These are phyloP conservation scores for Euphorbia peplus DNA, from an alignment of 345 rosid species.

Conservation along the genomic window DNA sequence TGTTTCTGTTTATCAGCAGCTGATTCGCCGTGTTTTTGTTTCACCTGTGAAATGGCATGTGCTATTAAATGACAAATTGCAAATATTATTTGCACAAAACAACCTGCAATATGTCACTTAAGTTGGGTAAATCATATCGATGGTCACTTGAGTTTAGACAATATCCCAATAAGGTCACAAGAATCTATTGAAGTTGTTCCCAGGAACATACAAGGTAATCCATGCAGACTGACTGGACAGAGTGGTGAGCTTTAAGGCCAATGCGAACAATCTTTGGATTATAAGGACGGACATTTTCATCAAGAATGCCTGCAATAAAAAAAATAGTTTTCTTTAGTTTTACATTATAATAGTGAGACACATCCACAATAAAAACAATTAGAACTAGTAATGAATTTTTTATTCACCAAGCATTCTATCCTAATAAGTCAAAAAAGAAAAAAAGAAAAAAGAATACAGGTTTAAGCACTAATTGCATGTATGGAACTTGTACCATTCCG, in stretches of 20 bases:
- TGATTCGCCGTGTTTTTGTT: constrained; percentile 55
- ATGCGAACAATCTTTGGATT: constrained; percentile 89
- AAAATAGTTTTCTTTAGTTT: constrained; percentile 6
- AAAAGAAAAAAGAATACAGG: not conserved
- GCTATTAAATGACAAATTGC: not conserved
- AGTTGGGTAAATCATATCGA: too few relatives aligned
- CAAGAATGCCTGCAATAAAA: constrained; percentile 59
- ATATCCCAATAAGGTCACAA: not conserved
- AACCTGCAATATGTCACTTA: too few relatives aligned
- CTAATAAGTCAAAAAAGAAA: not conserved
- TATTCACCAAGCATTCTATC: not conserved
- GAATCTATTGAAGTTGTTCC: not conserved
- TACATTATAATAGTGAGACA: not conserved
- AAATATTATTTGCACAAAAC: not conserved
- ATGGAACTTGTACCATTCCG: constrained; percentile 50
- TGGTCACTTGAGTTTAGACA: too few relatives aligned
- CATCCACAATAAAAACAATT: not conserved
- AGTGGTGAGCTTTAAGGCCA: constrained; percentile 94
- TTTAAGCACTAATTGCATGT: not conserved
- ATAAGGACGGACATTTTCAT: constrained; percentile 65
- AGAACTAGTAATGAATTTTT: not conserved
- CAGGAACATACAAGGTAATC: constrained; percentile 78
- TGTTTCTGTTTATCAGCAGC: constrained; percentile 68
- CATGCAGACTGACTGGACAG: constrained; percentile 69
- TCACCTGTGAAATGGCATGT: constrained; percentile 53